phyloP scores from a whole-genome alignment of 352 stramenopile genomes.

The Globisporangium radiosum region DNA sequence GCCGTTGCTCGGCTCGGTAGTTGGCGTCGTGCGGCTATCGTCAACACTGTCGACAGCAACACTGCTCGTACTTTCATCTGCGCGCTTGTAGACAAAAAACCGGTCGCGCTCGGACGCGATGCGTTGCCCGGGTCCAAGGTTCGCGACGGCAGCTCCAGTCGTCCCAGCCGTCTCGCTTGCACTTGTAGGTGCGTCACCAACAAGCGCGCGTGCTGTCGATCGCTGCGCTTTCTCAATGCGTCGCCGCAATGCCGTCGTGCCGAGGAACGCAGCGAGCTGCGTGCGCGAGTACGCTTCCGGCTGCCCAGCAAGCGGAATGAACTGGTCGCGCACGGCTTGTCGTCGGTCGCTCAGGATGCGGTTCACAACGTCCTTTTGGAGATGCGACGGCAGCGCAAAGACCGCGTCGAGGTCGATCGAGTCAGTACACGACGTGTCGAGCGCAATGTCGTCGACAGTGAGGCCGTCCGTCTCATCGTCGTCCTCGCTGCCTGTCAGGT shows the following conservation, averaged over 20 bases:
- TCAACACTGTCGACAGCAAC: neutral
- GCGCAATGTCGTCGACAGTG: conserved; percentile 52
- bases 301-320: conserved; percentile 93
- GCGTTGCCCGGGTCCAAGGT: conserved; percentile 37
- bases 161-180: conserved; percentile 12
- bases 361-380: conserved; percentile 92
- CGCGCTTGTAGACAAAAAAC: conserved; percentile 71
- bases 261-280: conserved; percentile 95
- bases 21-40: neutral
- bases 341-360: conserved; percentile 83
- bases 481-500: neutral
- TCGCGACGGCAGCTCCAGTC: neutral
- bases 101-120: conserved; percentile 78
- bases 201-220: conserved; percentile 23
- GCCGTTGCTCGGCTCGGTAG: neutral
- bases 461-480: conserved; percentile 27
- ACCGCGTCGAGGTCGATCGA: conserved; percentile 85
- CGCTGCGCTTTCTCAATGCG: conserved; percentile 28
- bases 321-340: conserved; percentile 90
- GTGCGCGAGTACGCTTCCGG: conserved; percentile 92
- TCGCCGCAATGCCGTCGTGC: conserved; percentile 87
- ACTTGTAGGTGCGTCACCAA: conserved; percentile 19
- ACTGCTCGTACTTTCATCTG: conserved; percentile 3
- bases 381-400: conserved; percentile 77
- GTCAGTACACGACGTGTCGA: conserved; percentile 46